Base-by-base conservation (phyloP, 2,329 filamentous ascomycete species). In the Penicillium sp. region DNA sequence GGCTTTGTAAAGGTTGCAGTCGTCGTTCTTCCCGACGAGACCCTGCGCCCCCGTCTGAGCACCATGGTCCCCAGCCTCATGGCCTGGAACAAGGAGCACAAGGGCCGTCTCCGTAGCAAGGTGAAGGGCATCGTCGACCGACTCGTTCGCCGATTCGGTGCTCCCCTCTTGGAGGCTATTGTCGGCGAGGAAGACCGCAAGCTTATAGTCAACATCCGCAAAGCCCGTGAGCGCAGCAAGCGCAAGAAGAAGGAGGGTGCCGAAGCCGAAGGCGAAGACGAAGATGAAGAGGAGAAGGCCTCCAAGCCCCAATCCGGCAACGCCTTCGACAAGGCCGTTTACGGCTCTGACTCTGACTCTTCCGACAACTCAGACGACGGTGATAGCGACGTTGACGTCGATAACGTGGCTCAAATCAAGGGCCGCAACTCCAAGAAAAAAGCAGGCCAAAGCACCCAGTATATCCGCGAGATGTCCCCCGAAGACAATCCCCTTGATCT, bases 121-220 rank as follows among this genome's bases (percentile, higher is more conserved):
- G 92, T 99, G 65, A 97, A 97, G 85, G 92, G 97, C 70, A 97
- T 99, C 61, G 79, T 99, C 16, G 94, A 99, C 77, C 86, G 94
- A 50, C 91, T 97, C 83, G 89, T 97, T 22, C 86, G 93, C 46
- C 86, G 93, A 55, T 97, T 97, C 69, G 92, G 94, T 46, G 89
- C 89, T 44, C 88, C 93, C 2, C 76, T 85, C 31, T 84, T 99
- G 13, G 90, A 94, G 75, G 84, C 85, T 62, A 81, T 89, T 72
- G 92, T 90, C 56, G 93, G 92, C 3, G 90, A 95, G 67, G 85
- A 85, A 22, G 93, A 97, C 75, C 86, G 86, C 65, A 99, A 97
- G 75, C 81, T 99, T 53, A 88, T 99, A 39, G 83, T 87, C 69
- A 97, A 97, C 69, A 97, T 99, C 69, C 89, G 93, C 66, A 99